Percentiles rank a stretch among this genome's conserved stretches.
These are phyloP conservation scores for Boletus sp. DNA, from an alignment of 768 basidiomycete genomes.

Conservation along the genomic window DNA sequence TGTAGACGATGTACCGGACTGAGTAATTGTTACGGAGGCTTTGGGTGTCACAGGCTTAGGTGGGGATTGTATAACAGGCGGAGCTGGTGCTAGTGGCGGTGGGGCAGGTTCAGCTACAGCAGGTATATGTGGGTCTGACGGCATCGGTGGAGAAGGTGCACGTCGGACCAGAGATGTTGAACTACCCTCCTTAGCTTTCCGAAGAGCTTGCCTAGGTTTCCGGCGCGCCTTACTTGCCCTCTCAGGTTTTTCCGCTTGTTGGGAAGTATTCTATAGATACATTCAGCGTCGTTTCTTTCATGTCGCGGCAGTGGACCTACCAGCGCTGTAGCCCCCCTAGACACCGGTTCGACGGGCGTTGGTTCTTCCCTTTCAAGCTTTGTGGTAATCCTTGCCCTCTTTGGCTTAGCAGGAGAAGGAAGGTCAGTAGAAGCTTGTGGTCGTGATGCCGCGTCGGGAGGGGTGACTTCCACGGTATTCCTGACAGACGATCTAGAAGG, in stretches of 20 bases:
- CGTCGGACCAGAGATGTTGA: constrained; percentile 5
- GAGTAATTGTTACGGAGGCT: constrained; percentile 35
- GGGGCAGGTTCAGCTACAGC: constrained; percentile 12
- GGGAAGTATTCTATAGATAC: constrained; percentile 8
- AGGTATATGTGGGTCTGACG: constrained; percentile 15
- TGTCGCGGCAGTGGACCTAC: constrained; percentile 16
- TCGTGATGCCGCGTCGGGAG: constrained; percentile 11
- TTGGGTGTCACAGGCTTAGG: constrained; percentile 32
- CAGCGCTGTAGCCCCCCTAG: constrained; percentile 1
- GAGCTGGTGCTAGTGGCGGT: constrained; percentile 4
- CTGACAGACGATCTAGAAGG: constrained; percentile 17
- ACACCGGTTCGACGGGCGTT: constrained; percentile 2
- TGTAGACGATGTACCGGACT: constrained; percentile 31
- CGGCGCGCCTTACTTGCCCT: constrained; percentile 24
- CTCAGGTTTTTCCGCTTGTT: constrained; percentile 13
- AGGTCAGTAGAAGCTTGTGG: constrained; percentile 16
- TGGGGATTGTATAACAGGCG: constrained; percentile 8
- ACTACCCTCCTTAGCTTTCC: constrained; percentile 18
- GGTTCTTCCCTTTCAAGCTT: constrained; percentile 29
- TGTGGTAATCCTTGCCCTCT: constrained; percentile 29
- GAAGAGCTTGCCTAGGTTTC: constrained; percentile 17
- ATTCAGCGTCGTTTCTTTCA: constrained; percentile 2
- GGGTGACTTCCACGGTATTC: constrained; percentile 15
- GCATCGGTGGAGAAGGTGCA: constrained; percentile 13
- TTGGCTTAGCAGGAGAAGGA: constrained; percentile 27